Conservation (phyloP, 2,329 filamentous ascomycete species). For the Aureobasidium melanogenum region DNA sequence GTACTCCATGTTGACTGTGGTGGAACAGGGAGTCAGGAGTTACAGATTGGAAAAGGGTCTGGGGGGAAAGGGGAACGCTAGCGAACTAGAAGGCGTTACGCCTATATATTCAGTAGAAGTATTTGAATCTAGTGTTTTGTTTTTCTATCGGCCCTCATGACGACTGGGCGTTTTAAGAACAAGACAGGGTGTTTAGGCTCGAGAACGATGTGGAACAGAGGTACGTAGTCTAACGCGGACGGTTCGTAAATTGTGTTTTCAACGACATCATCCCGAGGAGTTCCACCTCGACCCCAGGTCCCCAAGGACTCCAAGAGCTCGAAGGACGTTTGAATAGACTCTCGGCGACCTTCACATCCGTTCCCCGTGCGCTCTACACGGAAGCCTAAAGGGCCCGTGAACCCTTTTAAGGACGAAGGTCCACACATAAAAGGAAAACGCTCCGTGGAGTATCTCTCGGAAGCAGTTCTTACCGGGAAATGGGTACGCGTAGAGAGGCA, state of each 20-base stretch:
- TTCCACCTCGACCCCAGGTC: background rate
- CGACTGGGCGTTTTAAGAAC: background rate
- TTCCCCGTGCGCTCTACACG: background rate
- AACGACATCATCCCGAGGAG: constrained; percentile 5
- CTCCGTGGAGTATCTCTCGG: background rate
- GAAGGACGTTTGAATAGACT: background rate
- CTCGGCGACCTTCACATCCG: background rate
- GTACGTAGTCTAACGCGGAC: background rate
- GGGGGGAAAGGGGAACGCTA: background rate
- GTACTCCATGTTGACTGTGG: background rate
- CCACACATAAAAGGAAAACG: background rate
- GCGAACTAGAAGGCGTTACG: background rate
- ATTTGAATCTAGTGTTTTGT: background rate
- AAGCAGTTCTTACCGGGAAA: background rate
- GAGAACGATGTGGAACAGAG: background rate
- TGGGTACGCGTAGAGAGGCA: background rate
- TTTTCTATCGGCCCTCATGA: background rate
- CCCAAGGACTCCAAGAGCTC: background rate
- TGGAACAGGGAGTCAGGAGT: background rate
- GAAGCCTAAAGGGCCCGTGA: background rate
- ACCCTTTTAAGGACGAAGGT: background rate
- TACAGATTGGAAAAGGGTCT: background rate
- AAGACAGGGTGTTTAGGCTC: background rate
- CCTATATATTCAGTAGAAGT: background rate
- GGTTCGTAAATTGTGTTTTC: background rate